phyloP scores from a whole-genome alignment of 306 rosid species.

The Vigna trinervia region DNA sequence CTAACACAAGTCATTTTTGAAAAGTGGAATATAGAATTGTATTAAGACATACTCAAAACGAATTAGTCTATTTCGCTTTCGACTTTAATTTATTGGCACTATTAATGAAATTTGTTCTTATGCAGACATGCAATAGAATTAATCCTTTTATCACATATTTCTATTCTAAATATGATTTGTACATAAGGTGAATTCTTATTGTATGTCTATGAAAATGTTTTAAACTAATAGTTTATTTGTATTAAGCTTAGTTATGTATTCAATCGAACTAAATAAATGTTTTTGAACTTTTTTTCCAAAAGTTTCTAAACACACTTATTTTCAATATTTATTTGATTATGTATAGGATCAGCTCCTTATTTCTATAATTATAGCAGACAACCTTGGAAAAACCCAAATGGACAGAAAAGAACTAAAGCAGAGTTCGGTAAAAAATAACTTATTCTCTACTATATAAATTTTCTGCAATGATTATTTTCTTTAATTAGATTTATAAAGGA shows the following conservation, averaged over 20 bases:
- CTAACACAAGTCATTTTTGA: background rate
- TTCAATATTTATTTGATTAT: no score
- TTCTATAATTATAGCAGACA: background rate
- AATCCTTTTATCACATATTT: background rate
- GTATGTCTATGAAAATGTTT: no score
- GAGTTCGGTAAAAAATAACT: slow-evolving; percentile 15
- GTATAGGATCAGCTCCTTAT: no score
- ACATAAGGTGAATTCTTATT: background rate
- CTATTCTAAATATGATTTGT: background rate
- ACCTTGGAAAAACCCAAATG: background rate
- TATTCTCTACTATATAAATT: background rate
- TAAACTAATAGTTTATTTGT: no score
- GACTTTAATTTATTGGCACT: background rate
- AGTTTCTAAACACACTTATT: no score
- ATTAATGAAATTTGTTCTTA: background rate
- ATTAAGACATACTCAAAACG: background rate
- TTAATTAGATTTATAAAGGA: slow-evolving; percentile 15
- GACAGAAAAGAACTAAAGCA: background rate
- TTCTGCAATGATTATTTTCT: background rate
- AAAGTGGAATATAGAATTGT: background rate
- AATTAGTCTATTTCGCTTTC: background rate
- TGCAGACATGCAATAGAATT: background rate
- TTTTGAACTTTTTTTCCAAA: background rate
- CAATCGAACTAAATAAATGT: background rate
- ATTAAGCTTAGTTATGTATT: background rate